Conservation (phyloP, 202 grass and related monocot species). For the Setaria viridis region DNA sequence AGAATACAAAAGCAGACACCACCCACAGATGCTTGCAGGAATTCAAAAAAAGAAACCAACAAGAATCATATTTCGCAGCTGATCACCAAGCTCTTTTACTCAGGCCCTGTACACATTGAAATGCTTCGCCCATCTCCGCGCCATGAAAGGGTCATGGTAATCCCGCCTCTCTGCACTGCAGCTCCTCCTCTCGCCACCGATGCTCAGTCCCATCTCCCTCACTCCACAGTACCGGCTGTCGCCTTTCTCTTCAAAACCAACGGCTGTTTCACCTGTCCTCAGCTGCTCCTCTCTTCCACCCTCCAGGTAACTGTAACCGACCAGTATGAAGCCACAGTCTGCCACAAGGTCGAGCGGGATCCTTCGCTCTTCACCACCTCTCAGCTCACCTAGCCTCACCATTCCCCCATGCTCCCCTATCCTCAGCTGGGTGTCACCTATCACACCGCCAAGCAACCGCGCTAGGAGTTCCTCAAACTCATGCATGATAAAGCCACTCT, state of each 20-base stretch:
- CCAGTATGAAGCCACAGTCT: constrained; percentile 68
- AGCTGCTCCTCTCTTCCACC: constrained; percentile 71
- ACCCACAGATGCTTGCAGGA: constrained; percentile 42
- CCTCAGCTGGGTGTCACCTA: constrained; percentile 75
- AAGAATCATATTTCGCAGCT: constrained; percentile 41
- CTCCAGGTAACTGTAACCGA: constrained; percentile 81
- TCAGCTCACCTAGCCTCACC: constrained; percentile 85
- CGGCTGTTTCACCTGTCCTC: constrained; percentile 61
- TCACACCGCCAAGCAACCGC: constrained; percentile 76
- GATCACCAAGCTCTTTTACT: constrained; percentile 33
- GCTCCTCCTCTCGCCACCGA: constrained; percentile 59
- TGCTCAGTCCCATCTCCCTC: constrained; percentile 49
- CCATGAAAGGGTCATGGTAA: constrained; percentile 88
- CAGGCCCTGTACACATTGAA: constrained; percentile 81
- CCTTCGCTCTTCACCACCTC: constrained; percentile 89
- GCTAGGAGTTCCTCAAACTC: constrained; percentile 91
- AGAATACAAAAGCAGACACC: constrained; percentile 5
- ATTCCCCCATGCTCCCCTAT: constrained; percentile 71
- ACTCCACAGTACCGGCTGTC: constrained; percentile 30
- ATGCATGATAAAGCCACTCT: constrained; percentile 81
- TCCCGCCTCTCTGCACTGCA: constrained; percentile 68
- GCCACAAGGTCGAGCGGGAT: constrained; percentile 67
- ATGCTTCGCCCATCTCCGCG: constrained; percentile 90
- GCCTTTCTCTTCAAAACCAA: constrained; percentile 69
- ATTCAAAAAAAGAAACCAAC: constrained; percentile 45